A percentile compares a stretch with the other conserved stretches of the same genome.
phyloP scores from a whole-genome alignment of 1,284 basidiomycete genomes.

The Irpex sp. region DNA sequence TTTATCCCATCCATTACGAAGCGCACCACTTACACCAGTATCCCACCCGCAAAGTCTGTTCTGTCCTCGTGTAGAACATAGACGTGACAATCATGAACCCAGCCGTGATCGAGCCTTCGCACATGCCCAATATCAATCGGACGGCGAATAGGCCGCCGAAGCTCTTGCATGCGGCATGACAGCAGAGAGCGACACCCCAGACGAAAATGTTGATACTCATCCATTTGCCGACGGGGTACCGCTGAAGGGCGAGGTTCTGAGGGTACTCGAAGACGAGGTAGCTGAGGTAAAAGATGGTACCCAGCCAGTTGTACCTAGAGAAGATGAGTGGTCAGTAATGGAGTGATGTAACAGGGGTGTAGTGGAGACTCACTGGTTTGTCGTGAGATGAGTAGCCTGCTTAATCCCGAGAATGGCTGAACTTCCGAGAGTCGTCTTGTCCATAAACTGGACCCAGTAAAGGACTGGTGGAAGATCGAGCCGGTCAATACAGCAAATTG shows the following conservation, averaged over 20 bases:
- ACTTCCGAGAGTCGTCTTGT: slow-evolving; percentile 69
- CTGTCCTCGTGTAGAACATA: slow-evolving; percentile 78
- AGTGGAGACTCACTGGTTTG: slow-evolving; percentile 23
- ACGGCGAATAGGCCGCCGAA: slow-evolving; percentile 68
- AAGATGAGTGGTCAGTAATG: neutral
- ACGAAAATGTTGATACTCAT: slow-evolving; percentile 67
- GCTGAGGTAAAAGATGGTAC: slow-evolving; percentile 67
- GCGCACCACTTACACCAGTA: slow-evolving; percentile 64
- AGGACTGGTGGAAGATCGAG: slow-evolving; percentile 34
- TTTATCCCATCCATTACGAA: neutral
- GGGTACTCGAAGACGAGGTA: slow-evolving; percentile 71
- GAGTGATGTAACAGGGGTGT: neutral
- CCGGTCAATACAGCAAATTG: neutral
- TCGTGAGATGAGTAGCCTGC: slow-evolving; percentile 26
- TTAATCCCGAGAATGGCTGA: slow-evolving; percentile 67
- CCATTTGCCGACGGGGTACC: slow-evolving; percentile 81
- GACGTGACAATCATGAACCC: slow-evolving; percentile 74
- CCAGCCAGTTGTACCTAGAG: slow-evolving; percentile 43
- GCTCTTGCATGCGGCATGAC: slow-evolving; percentile 69
- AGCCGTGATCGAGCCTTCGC: slow-evolving; percentile 76
- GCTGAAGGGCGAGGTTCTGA: slow-evolving; percentile 70
- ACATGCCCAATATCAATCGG: slow-evolving; percentile 67
- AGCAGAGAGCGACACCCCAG: slow-evolving; percentile 62
- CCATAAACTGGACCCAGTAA: slow-evolving; percentile 71
- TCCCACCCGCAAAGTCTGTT: slow-evolving; percentile 70